Evolutionary conservation across 441 rosid genomes (phyloP), one percentile per base, ranked within the genome.

Genomic region (Croton setiger): DNA sequence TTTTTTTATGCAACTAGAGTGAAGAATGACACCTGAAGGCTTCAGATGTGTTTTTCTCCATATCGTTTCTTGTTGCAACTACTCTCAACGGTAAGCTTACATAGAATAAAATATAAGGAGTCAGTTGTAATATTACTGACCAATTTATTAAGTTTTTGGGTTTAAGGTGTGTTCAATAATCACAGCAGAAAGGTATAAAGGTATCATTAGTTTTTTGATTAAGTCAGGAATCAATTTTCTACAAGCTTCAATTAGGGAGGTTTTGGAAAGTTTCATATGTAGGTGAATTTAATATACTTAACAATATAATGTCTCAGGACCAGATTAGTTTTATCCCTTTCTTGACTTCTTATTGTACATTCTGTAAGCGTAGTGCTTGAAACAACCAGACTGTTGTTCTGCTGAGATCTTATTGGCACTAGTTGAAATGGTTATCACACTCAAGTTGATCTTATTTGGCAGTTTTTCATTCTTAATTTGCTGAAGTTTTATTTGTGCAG

Each of bases 401-500:
- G 33, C 13, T 45, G 20, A n/a, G 54, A 39, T 18, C 48, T 15
- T 18, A 53, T 13, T 33, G 36, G 21, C 15, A 7, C 55, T 53
- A 44, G 41, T 47, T 10, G 23, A 66, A 27, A 15, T 58, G 48
- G 52, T 59, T 18, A 3, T 54, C 33, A 23, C 48, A 18, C 48
- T 66, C 55, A 35, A 64, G 37, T 51, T 63, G 66, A 74, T 15
- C 21, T 62, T 31, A 49, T 51, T 65, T 57, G 2, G 35, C 64
- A 36, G 48, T 67, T 58, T 59, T 62, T 75, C n/a, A 11, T 52
- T 47, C 51, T 52, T 64, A 11, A 39, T 73, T 27, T 77, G 58
- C 43, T 74, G 54, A 52, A 57, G 52, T 69, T 6, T 74, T 54
- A 44, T 60, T 23, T 57, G 1, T 83, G 87, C 87, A 95, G 99